Percentiles rank a stretch among this genome's conserved stretches.
Evolutionary conservation across 208 protist species (phyloP).

Genomic region (Trypanosoma mega): DNA sequence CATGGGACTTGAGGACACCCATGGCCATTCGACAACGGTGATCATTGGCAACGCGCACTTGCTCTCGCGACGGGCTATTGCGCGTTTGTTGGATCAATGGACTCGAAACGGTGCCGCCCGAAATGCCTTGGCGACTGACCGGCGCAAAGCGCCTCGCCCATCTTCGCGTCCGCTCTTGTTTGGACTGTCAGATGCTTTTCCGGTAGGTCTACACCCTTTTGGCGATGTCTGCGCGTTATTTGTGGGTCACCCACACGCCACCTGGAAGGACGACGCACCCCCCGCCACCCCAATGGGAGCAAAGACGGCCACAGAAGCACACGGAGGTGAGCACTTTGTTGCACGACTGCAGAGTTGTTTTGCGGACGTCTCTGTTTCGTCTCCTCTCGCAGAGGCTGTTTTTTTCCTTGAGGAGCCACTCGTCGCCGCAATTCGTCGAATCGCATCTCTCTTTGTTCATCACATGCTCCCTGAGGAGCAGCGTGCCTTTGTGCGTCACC

Average conservation of each 20-base stretch:
- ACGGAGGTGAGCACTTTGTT: neutral
- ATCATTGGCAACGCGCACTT: conserved; percentile 64
- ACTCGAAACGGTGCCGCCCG: conserved; percentile 54
- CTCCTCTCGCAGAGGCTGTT: conserved; percentile 4
- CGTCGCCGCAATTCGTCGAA: conserved; percentile 39
- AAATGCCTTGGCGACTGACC: no score
- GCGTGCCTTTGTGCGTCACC: conserved; percentile 24
- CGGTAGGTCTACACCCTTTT: conserved; percentile 41
- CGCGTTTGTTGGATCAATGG: conserved; percentile 72
- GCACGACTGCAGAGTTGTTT: conserved; percentile 1
- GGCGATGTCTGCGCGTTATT: conserved; percentile 51
- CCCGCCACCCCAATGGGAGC: no score
- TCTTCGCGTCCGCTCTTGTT: no score
- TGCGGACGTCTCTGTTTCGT: conserved; percentile 1
- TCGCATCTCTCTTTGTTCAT: conserved; percentile 25
- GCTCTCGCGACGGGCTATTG: conserved; percentile 49
- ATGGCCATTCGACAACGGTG: conserved; percentile 15
- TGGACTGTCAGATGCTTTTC: no score
- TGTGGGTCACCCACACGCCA: conserved; percentile 37
- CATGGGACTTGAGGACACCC: conserved; percentile 11
- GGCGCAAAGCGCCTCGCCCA: no score
- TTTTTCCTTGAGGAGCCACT: conserved; percentile 58
- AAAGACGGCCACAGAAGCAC: no score
- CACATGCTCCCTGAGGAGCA: conserved; percentile 19
- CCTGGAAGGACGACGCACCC: no score